These are phyloP conservation scores for Macrotyloma uniflorum DNA, from an alignment of 306 rosid species.

Conservation along the genomic window DNA sequence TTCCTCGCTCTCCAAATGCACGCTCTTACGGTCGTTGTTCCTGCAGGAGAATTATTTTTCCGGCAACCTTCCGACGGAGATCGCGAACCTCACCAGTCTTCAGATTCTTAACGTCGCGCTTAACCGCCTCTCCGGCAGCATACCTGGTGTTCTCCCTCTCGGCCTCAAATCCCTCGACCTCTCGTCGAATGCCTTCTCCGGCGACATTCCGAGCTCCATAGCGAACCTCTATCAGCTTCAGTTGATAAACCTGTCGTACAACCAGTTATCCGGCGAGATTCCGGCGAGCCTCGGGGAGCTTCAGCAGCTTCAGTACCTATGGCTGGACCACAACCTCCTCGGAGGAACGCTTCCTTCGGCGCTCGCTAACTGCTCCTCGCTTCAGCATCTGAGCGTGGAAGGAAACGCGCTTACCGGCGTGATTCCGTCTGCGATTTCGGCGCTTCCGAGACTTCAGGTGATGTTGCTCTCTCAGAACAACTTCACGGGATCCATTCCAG, in stretches of 20 bases:
- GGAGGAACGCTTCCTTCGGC: slow-evolving; percentile 92
- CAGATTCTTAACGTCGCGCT: slow-evolving; percentile 69
- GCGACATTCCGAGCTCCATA: slow-evolving; percentile 65
- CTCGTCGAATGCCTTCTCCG: slow-evolving; percentile 78
- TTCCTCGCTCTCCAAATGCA: slow-evolving; percentile 63
- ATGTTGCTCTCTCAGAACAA: slow-evolving; percentile 72
- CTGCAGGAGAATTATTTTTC: slow-evolving; percentile 78
- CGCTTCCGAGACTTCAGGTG: slow-evolving; percentile 81
- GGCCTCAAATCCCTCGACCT: slow-evolving; percentile 68
- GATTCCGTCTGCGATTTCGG: slow-evolving; percentile 80
- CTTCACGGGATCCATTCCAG: slow-evolving; percentile 78
- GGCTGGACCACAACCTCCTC: slow-evolving; percentile 79
- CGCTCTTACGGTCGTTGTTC: slow-evolving; percentile 64
- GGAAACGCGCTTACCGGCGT: slow-evolving; percentile 80
- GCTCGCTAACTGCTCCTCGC: slow-evolving; percentile 79
- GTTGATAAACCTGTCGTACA: slow-evolving; percentile 81
- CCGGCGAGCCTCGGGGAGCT: slow-evolving; percentile 83
- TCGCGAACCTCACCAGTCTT: slow-evolving; percentile 65
- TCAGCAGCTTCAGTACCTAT: slow-evolving; percentile 74
- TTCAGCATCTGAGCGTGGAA: slow-evolving; percentile 78
- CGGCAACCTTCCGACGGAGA: slow-evolving; percentile 68
- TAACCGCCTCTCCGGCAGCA: slow-evolving; percentile 70
- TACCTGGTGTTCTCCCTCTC: slow-evolving; percentile 59
- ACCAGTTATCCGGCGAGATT: slow-evolving; percentile 69
- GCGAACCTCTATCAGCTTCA: slow-evolving; percentile 65